Evolutionary conservation across 768 basidiomycete genomes (phyloP).

Genomic region (Suillus fuscotomentosus): DNA sequence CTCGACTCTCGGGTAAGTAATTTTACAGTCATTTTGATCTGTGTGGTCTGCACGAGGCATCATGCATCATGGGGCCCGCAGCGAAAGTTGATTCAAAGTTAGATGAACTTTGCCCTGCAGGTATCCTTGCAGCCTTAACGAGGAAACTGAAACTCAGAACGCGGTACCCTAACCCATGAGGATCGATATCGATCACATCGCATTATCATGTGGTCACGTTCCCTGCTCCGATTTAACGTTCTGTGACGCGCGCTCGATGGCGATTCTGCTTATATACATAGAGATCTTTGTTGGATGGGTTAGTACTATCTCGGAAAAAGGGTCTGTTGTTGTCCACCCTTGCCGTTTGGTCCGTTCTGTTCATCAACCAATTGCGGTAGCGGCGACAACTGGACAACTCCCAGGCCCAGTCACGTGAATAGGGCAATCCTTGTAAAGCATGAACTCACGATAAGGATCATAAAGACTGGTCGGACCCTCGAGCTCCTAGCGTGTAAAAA

Average conservation of each 20-base stretch:
- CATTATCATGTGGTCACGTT: background rate
- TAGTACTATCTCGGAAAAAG: background rate
- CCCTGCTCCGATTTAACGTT: background rate
- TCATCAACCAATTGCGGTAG: background rate
- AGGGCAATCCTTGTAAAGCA: background rate
- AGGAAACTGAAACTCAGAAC: background rate
- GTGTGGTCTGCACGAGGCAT: background rate
- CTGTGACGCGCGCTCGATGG: background rate
- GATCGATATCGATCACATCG: background rate
- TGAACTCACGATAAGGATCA: background rate
- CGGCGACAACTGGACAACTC: background rate
- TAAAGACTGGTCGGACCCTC: background rate
- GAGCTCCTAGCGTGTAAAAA: background rate
- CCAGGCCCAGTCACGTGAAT: background rate
- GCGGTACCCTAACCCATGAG: background rate
- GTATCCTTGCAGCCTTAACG: background rate
- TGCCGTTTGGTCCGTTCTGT: background rate
- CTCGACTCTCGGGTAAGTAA: background rate
- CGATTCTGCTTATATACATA: background rate
- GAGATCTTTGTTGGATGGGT: background rate
- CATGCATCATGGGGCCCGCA: background rate
- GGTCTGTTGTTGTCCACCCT: background rate
- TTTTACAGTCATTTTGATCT: background rate
- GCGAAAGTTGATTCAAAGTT: background rate
- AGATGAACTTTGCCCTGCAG: background rate